Conservation (phyloP, 2,329 filamentous ascomycete genomes). For the Juglanconis sp. region DNA sequence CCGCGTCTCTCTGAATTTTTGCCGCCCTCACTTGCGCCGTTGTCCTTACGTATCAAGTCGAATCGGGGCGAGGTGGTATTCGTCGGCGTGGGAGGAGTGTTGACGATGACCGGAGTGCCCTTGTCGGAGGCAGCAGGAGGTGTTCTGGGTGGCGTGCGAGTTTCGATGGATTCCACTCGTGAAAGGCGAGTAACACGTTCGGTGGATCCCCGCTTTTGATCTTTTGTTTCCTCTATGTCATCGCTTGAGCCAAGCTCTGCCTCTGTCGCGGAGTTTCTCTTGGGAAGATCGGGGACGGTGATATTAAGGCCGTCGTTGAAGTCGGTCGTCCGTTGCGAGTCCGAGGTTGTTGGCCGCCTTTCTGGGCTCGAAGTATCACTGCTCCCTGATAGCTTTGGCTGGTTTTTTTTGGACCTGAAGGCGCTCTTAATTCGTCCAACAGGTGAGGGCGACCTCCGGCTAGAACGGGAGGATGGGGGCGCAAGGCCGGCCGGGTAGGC, state of each 20-base stretch:
- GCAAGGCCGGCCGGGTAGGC: slow-evolving; percentile 30
- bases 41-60: slow-evolving; percentile 22
- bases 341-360: slow-evolving; percentile 18
- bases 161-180: slow-evolving; percentile 28
- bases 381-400: slow-evolving; percentile 24
- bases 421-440: slow-evolving; percentile 69
- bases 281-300: slow-evolving; percentile 8
- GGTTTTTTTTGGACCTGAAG: slow-evolving; percentile 57
- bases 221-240: slow-evolving; percentile 17
- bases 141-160: slow-evolving; percentile 39
- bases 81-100: slow-evolving; percentile 64
- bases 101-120: slow-evolving; percentile 55
- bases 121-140: slow-evolving; percentile 47
- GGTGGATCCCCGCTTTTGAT: slow-evolving; percentile 18
- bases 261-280: not conserved
- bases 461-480: slow-evolving; percentile 40
- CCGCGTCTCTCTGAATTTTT: slow-evolving; percentile 67
- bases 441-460: slow-evolving; percentile 62
- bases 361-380: slow-evolving; percentile 42
- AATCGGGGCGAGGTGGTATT: slow-evolving; percentile 34
- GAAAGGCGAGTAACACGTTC: slow-evolving; percentile 28
- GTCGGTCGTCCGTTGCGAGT: slow-evolving; percentile 10
- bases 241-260: slow-evolving; percentile 6
- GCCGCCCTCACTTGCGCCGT: slow-evolving; percentile 30
- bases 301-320: slow-evolving; percentile 9